Evolutionary conservation across 2,329 filamentous ascomycete species (phyloP).

Genomic region (Aphanoascus verrucosus): DNA sequence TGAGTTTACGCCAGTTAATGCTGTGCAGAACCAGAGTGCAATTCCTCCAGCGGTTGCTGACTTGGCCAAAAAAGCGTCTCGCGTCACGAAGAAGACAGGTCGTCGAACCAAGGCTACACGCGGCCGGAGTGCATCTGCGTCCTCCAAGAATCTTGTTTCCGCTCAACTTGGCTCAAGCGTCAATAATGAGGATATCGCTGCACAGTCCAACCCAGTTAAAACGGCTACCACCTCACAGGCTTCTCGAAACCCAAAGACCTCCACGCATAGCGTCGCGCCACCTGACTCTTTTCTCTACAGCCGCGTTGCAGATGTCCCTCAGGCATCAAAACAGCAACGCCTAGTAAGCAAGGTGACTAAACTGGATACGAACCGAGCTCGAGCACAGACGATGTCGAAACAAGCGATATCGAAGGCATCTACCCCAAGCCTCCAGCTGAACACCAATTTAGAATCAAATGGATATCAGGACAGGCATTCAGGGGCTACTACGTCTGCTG

Average conservation of each 20-base stretch:
- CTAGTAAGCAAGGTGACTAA: conserved; percentile 4
- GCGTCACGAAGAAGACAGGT: not conserved
- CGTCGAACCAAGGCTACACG: not conserved
- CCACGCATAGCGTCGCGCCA: not conserved
- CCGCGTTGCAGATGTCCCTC: not conserved
- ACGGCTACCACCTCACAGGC: not conserved
- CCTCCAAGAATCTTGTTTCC: not conserved
- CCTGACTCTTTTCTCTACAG: not conserved
- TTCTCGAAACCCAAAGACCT: not conserved
- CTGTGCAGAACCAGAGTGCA: not conserved
- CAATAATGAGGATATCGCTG: not conserved
- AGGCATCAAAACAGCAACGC: not conserved
- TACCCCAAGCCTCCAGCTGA: not conserved
- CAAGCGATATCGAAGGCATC: not conserved
- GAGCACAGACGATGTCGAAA: not conserved
- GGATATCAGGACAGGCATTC: not conserved
- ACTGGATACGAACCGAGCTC: not conserved
- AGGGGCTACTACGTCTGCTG: not conserved
- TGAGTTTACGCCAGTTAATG: conserved; percentile 2
- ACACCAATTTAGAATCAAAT: not conserved
- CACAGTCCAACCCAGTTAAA: not conserved
- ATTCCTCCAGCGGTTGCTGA: not conserved
- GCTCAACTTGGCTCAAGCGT: not conserved
- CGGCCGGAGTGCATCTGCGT: not conserved
- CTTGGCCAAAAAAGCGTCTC: not conserved